Conservation (phyloP, 2,329 filamentous ascomycete species). For the Clarireedia sp. region DNA sequence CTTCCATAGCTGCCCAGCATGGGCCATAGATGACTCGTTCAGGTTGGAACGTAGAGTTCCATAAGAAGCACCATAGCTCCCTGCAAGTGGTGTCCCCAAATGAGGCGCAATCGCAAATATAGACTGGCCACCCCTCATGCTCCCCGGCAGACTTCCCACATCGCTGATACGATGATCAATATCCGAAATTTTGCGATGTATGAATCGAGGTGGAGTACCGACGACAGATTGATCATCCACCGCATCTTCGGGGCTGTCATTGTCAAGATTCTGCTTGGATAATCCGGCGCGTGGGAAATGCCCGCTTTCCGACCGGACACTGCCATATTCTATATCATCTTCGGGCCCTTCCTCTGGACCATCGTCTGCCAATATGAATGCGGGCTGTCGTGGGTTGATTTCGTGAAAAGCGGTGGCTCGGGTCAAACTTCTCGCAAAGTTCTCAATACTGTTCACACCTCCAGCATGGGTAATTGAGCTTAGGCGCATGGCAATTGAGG, state of each 20-base stretch:
- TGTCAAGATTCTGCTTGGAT: conserved; percentile 45
- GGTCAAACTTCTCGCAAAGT: conserved; percentile 88
- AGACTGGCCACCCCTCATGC: conserved; percentile 34
- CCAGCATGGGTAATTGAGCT: conserved; percentile 62
- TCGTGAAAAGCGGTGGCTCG: conserved; percentile 83
- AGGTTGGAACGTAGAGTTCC: conserved; percentile 39
- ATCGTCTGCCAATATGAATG: conserved; percentile 61
- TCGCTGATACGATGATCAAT: conserved; percentile 16
- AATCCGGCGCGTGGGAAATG: conserved; percentile 30
- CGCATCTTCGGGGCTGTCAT: conserved; percentile 27
- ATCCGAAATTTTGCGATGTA: conserved; percentile 35
- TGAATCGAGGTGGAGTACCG: conserved; percentile 18
- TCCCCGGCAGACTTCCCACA: conserved; percentile 24
- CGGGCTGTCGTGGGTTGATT: conserved; percentile 70
- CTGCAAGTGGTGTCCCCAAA: conserved; percentile 60
- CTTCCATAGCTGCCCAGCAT: conserved; percentile 44
- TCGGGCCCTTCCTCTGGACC: conserved; percentile 12
- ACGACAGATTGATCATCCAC: conserved; percentile 22
- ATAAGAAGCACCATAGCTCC: conserved; percentile 60
- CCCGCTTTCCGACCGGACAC: conserved; percentile 21
- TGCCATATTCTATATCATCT: conserved; percentile 21
- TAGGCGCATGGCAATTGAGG: conserved; percentile 51
- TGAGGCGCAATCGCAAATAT: conserved; percentile 53
- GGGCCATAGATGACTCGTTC: conserved; percentile 38
- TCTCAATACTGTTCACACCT: conserved; percentile 88